Evolutionary conservation across 768 basidiomycete species (phyloP), one percentile per base, ranked within the genome.

Genomic region (Neoboletus magnificus): DNA sequence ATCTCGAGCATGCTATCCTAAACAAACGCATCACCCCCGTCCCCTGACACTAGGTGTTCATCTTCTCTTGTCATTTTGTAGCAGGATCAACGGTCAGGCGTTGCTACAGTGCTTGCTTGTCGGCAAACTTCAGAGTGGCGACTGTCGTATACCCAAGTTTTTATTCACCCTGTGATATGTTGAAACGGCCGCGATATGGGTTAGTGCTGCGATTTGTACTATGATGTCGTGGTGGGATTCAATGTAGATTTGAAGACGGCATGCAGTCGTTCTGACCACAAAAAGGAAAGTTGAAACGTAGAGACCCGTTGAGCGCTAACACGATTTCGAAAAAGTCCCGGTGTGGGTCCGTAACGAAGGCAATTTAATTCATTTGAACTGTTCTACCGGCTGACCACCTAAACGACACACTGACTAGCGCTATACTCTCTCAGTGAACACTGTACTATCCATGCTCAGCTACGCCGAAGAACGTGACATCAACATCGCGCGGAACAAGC

Each of bases 401-500:
- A 18, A 18, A 23, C 40, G 41, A 46, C 22, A 10, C 13, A 25
- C 23, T 20, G 32, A n/a, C n/a, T n/a, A n/a, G 42, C 2, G 18
- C 13, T 33, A 8, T 46, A 43, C 27, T 37, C 18, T 36, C 22
- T 11, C 23, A 3, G n/a, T 27, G 23, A 18, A 48, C 33, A 22
- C 33, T 20, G 27, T 9, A 25, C 25, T 12, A 32, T 22, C 39
- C 42, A 60, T 66, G 64, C 42, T 47, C 48, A 64, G 54, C 57
- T 78, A 74, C 35, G 73, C 72, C 35, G 62, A 66, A 33, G 62
- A 72, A 53, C 75, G 77, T 4, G 59, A 47, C 0, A 64, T 54
- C 42, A 77, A 76, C 50, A 78, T 79, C 18, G 65, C 48, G 20
- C 68, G 68, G 69, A 86, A 86, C 61, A 72, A 58, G 56, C 73